Evolutionary conservation across 2,329 filamentous ascomycete genomes (phyloP), one percentile per base, ranked within the genome.

Genomic region (Fusarium palustre): DNA sequence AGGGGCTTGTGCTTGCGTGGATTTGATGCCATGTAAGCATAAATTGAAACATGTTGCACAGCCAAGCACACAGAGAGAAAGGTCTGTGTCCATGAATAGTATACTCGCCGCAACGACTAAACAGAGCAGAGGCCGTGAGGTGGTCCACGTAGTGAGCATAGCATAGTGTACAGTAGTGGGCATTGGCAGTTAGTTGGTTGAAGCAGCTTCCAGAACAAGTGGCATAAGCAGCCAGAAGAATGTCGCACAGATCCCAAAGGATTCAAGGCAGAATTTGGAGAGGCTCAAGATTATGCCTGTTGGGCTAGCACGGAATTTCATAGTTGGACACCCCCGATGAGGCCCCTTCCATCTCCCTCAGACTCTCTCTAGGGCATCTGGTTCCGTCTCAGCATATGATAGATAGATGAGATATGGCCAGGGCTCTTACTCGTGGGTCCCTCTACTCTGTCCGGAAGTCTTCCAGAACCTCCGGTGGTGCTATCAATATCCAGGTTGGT

Each of bases 281-380:
- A 53, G 43, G 48, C 64, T 56, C 33, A 13, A 31, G 22, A 45
- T 49, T 33, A 53, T 65, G 54, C 42, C 36, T 25, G 33, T n/a
- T 28, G n/a, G 22, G 34, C 24, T 62, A 42, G n/a, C 42, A 34
- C 20, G 31, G 22, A 45, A 15, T 43, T 50, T 68, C 42, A 46
- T 41, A 48, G 22, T 42, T 22, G 9, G 54, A 34, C 48, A 16
- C 36, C 54, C 50, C 53, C 50, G 38, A 49, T 50, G 43, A 61
- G 55, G 49, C 70, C 70, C 72, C 72, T 74, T 66, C 69, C 67
- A 74, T 72, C 68, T 74, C 72, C 72, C 64, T 68, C 68, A 71
- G 58, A 64, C n/a, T 46, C 16, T 25, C 28, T 33, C 47, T 47
- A 41, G 55, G 50, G 49, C 25, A 63, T 33, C 45, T 50, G 53